Conservation (phyloP, 495 filamentous ascomycete species). For the Chaetomium fimeti region DNA sequence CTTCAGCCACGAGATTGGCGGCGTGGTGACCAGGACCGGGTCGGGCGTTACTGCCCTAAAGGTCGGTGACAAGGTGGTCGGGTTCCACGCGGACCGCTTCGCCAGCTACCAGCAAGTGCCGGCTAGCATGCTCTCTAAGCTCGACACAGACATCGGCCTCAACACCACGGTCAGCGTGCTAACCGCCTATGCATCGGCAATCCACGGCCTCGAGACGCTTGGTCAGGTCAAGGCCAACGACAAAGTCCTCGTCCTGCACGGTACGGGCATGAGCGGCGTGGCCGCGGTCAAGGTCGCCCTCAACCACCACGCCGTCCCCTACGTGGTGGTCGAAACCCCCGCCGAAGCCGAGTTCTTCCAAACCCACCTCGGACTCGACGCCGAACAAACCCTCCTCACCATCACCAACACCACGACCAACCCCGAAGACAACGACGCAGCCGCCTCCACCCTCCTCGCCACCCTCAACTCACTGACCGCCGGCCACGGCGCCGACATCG, state of each 20-base stretch:
- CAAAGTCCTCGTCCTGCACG: neutral
- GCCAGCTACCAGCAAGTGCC: neutral
- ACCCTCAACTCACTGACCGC: constrained; percentile 24
- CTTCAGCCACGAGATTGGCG: constrained; percentile 31
- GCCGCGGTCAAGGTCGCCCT: neutral
- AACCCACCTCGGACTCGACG: neutral
- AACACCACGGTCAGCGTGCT: neutral
- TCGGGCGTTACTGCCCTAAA: constrained; percentile 12
- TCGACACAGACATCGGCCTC: neutral
- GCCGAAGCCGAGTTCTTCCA: neutral
- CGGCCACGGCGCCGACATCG: constrained; percentile 33
- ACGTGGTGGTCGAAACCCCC: neutral
- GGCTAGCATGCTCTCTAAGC: neutral
- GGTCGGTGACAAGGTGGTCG: neutral
- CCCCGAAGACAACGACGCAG: neutral
- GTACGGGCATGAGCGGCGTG: neutral
- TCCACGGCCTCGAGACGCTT: neutral
- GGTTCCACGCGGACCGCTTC: neutral
- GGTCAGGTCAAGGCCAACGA: neutral
- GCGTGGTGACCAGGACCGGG: constrained; percentile 24
- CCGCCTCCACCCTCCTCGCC: neutral
- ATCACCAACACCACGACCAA: no score
- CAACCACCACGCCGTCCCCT: neutral
- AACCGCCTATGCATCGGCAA: neutral
- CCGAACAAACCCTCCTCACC: neutral